Conservation (phyloP, 192 early-diverging fungal species). For the Backusella tarrabulga region DNA sequence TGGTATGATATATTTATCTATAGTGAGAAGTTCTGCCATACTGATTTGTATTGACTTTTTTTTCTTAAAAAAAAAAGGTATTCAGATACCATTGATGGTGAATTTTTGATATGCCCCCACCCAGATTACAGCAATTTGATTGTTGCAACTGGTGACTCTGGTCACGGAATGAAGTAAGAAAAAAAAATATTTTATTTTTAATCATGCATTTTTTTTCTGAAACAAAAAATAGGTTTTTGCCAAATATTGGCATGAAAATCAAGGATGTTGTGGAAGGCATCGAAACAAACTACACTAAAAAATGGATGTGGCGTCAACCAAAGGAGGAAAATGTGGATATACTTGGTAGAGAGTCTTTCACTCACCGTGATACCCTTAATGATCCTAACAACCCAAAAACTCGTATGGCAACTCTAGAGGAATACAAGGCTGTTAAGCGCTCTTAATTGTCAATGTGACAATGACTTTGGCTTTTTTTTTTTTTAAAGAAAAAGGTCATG, state of each 20-base stretch:
- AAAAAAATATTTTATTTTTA: background rate
- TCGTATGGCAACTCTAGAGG: constrained; percentile 9
- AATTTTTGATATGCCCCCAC: constrained; percentile 46
- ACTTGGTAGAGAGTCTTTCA: background rate
- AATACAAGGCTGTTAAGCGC: background rate
- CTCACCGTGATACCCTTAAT: background rate
- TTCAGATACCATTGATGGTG: constrained; percentile 51
- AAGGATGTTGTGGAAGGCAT: constrained; percentile 44
- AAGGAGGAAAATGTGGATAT: background rate
- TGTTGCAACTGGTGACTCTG: constrained; percentile 57
- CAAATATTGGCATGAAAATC: constrained; percentile 49
- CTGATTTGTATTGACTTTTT: background rate
- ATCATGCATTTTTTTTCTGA: background rate
- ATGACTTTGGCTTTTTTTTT: background rate
- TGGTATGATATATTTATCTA: constrained; percentile 26
- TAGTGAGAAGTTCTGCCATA: background rate
- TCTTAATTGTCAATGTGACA: background rate
- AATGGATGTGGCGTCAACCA: constrained; percentile 25
- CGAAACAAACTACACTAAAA: constrained; percentile 24
- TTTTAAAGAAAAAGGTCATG: background rate
- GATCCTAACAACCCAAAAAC: constrained; percentile 3
- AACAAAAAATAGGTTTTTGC: constrained; percentile 37
- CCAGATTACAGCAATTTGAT: constrained; percentile 40
- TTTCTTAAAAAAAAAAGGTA: constrained; percentile 29
- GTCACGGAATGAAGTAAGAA: constrained; percentile 57